Conservation (phyloP, 345 rosid genomes). For the Gossypium mustelinum region DNA sequence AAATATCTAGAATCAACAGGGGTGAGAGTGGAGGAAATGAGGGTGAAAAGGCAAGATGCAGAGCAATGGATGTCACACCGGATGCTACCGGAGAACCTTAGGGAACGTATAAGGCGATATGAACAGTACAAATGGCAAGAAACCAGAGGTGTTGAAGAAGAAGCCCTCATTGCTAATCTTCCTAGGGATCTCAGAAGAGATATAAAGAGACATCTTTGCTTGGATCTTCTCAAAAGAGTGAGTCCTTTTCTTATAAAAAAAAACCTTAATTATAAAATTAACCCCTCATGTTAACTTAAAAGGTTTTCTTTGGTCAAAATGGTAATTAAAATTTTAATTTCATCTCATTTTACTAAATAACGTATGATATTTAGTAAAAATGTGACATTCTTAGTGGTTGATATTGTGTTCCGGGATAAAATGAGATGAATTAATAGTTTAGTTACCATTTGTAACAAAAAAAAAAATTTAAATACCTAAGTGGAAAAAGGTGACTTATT, state of each 20-base stretch:
- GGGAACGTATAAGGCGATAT: constrained; percentile 57
- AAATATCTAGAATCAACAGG: constrained; percentile 68
- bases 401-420: no score
- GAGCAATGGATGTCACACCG: constrained; percentile 90
- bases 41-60: constrained; percentile 71
- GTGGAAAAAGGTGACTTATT: no score
- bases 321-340: no score
- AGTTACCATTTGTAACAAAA: no score
- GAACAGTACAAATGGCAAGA: constrained; percentile 89
- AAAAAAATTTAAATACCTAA: no score
- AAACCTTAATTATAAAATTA: no score
- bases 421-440: no score
- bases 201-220: constrained; percentile 77
- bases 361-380: no score
- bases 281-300: no score
- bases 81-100: constrained; percentile 58
- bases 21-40: constrained; percentile 74
- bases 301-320: no score
- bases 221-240: constrained; percentile 61
- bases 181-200: constrained; percentile 81
- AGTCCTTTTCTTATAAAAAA: constrained; percentile 13
- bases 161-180: constrained; percentile 46
- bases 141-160: constrained; percentile 82
- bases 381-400: no score
- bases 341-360: no score